Evolutionary conservation across 352 stramenopile genomes (phyloP).

Genomic region (Plasmopara muralis): DNA sequence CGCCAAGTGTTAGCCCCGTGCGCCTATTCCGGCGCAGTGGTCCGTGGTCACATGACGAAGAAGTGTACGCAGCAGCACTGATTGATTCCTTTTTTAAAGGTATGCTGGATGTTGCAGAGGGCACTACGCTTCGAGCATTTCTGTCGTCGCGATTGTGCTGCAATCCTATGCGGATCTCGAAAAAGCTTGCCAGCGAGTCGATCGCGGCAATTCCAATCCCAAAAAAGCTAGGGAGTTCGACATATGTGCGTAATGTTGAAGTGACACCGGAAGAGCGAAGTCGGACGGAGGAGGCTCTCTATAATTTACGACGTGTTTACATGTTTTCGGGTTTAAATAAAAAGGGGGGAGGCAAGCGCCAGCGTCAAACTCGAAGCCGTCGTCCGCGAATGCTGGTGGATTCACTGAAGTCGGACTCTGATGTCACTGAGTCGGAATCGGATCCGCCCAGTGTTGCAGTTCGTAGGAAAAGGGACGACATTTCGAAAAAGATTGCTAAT

Average conservation of each 20-base stretch:
- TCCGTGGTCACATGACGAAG: conserved; percentile 60
- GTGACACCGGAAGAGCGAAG: conserved; percentile 27
- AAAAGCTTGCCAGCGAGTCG: conserved; percentile 64
- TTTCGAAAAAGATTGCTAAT: conserved; percentile 18
- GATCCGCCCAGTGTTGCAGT: background rate
- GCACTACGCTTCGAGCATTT: conserved; percentile 61
- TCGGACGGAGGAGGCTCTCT: conserved; percentile 34
- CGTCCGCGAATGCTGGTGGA: background rate
- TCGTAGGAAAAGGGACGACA: conserved; percentile 10
- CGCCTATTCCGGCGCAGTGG: conserved; percentile 44
- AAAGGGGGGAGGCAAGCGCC: conserved; percentile 6
- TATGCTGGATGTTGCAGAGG: conserved; percentile 45
- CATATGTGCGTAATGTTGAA: conserved; percentile 39
- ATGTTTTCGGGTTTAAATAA: conserved; percentile 21
- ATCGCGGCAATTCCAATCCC: conserved; percentile 65
- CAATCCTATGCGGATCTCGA: conserved; percentile 73
- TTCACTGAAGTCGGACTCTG: conserved; percentile 14
- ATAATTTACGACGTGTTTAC: conserved; percentile 32
- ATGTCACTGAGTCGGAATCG: background rate
- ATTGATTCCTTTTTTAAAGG: conserved; percentile 71
- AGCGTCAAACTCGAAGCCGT: conserved; percentile 13
- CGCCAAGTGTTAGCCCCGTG: conserved; percentile 20
- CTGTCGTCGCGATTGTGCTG: conserved; percentile 54
- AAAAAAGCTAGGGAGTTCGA: conserved; percentile 65
- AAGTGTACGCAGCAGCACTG: conserved; percentile 54